Conservation (phyloP, 306 rosid species). For the Fagus sylvatica region DNA sequence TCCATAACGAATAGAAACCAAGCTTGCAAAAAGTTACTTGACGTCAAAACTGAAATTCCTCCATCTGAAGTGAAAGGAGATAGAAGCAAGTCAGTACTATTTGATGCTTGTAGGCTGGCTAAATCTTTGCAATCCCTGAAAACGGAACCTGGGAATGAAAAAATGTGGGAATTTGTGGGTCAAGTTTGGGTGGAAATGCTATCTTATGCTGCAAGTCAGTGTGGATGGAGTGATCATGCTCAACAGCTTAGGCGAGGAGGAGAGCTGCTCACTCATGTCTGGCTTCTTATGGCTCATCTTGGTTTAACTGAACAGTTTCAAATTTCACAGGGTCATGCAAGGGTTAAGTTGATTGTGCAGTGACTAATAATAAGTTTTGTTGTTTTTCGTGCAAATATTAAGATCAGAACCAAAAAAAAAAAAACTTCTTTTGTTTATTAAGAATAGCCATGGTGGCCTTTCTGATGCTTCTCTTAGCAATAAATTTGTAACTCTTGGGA, state of each 20-base stretch:
- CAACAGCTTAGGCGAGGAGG: no score
- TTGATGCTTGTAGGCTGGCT: slow-evolving; percentile 31
- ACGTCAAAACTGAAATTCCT: background rate
- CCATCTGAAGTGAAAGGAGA: slow-evolving; percentile 35
- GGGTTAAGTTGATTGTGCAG: slow-evolving; percentile 17
- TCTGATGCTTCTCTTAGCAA: no score
- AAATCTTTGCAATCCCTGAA: background rate
- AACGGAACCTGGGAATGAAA: background rate
- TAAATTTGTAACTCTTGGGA: no score
- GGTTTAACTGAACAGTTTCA: slow-evolving; percentile 15
- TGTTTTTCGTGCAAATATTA: no score
- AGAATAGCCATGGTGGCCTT: no score
- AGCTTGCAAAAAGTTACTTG: background rate
- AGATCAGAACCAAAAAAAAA: no score
- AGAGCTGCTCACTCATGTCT: background rate
- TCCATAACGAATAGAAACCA: background rate
- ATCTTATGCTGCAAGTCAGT: slow-evolving; percentile 28
- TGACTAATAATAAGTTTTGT: no score
- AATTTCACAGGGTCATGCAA: slow-evolving; percentile 32
- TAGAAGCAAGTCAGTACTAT: slow-evolving; percentile 35
- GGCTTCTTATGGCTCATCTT: slow-evolving; percentile 39
- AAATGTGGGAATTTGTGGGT: slow-evolving; percentile 11
- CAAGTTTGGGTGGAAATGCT: slow-evolving; percentile 37
- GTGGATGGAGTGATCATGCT: slow-evolving; percentile 19
- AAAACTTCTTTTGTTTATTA: no score